A percentile compares a stretch with the other conserved stretches of the same genome.
Conservation (phyloP, 352 stramenopile species). For the Phytophthora meadii region DNA sequence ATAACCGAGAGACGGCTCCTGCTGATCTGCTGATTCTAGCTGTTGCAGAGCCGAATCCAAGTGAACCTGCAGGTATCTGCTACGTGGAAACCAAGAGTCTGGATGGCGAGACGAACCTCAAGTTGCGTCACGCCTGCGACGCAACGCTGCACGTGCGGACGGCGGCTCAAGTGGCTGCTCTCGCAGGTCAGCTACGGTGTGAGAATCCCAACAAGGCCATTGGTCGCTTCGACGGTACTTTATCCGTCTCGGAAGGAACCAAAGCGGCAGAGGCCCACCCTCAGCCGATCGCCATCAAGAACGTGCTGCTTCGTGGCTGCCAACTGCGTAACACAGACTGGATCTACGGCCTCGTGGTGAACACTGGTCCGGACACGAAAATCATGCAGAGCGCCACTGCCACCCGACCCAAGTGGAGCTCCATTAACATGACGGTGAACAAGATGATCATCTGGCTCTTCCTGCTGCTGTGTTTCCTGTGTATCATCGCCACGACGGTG, state of each 20-base stretch:
- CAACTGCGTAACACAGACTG: conserved; percentile 90
- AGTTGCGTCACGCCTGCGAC: conserved; percentile 79
- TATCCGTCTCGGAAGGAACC: conserved; percentile 43
- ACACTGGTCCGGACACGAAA: conserved; percentile 87
- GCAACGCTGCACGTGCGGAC: conserved; percentile 56
- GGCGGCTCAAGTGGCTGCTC: conserved; percentile 38
- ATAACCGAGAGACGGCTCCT: conserved; percentile 80
- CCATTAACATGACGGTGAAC: conserved; percentile 84
- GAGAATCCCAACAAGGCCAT: conserved; percentile 87
- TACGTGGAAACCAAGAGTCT: conserved; percentile 91
- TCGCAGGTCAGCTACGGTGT: conserved; percentile 65
- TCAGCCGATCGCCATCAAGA: conserved; percentile 80
- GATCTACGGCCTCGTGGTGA: conserved; percentile 90
- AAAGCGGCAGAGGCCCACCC: conserved; percentile 40
- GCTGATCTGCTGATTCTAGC: conserved; percentile 88
- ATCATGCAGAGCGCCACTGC: conserved; percentile 84
- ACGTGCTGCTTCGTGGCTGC: conserved; percentile 89
- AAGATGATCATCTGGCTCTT: conserved; percentile 84
- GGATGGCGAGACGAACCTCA: conserved; percentile 93
- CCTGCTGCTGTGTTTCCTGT: conserved; percentile 67
- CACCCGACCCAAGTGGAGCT: conserved; percentile 77
- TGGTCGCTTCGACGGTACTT: conserved; percentile 75
- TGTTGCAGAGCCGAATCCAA: conserved; percentile 71
- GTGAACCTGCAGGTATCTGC: conserved; percentile 73
- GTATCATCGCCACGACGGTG: conserved; percentile 57